Evolutionary conservation across 2,329 filamentous ascomycete species (phyloP), one percentile per base, ranked within the genome.

Genomic region (Nakataea oryzae): DNA sequence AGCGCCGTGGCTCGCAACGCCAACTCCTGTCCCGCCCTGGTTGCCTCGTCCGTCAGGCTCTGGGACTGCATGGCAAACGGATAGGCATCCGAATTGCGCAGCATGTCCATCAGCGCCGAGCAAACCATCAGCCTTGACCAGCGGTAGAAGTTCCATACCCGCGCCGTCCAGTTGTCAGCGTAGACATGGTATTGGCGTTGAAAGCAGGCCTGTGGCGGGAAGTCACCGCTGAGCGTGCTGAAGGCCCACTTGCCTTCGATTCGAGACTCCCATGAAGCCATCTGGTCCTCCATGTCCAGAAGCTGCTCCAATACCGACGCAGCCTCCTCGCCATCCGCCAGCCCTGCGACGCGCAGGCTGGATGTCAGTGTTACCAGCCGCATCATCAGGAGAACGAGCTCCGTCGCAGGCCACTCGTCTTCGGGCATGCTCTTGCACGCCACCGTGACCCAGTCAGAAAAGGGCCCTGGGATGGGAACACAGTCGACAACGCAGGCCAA

Each of bases 81-180:
- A 12, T 27, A 14, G 24, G 27, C 26, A 4, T 56, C n/a, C 9
- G 24, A n/a, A 0, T 67, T 68, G 54, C 71, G 70, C 6, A 71
- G 70, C 34, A 76, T 68, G 13, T 75, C 73, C 12, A 82, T 69
- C 14, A 86, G 76, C 55, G 77, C 74, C 64, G 84, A 77, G 67
- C 77, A 80, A 21, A 79, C 68, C 12, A 86, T 70, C 28, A 85
- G 79, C n/a, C 82, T 79, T 8, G 78, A 76, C 76, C 82, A 85
- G 28, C 85, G 81, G 66, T 81, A 85, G 65, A 86, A 79, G 63
- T 82, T 83, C 81, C 81, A 86, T 54, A 82, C 75, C 28, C 80
- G 77, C 11, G 79, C 81, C 24, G 78, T 72, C 76, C 79, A 84
- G 62, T 84, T 77, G 64, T 81, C 78, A 21, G 71, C 70, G 66